These are phyloP conservation scores for Aspergillus ruber DNA, from an alignment of 2,329 filamentous ascomycete genomes.

Conservation along the genomic window DNA sequence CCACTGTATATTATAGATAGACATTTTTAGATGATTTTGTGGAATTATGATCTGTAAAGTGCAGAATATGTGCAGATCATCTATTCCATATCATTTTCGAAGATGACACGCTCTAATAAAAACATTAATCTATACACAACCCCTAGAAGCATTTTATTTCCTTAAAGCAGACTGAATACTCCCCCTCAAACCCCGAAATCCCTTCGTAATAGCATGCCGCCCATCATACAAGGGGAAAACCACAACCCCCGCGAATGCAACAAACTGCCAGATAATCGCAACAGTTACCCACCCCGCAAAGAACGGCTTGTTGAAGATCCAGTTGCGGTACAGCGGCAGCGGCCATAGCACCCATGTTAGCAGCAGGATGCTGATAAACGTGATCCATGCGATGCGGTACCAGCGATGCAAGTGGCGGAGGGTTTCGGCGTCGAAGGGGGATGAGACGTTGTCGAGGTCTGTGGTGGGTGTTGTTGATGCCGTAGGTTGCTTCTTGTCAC, in stretches of 20 bases:
- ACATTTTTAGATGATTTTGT: too few relatives aligned
- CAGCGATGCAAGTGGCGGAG: constrained; percentile 30
- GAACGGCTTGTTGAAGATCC: constrained; percentile 43
- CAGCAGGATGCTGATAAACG: constrained; percentile 39
- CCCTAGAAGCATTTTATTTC: not conserved
- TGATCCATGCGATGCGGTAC: constrained; percentile 36
- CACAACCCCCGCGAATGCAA: constrained; percentile 41
- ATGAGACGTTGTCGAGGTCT: constrained; percentile 35
- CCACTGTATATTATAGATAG: too few relatives aligned
- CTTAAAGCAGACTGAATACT: not conserved
- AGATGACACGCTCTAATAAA: not conserved
- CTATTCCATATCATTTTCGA: too few relatives aligned
- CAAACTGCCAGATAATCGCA: constrained; percentile 45
- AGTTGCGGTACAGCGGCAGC: constrained; percentile 45
- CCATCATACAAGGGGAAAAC: constrained; percentile 47
- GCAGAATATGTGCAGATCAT: not conserved
- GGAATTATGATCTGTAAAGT: too few relatives aligned
- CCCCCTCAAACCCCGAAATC: constrained; percentile 13
- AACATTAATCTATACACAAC: not conserved
- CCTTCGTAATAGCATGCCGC: constrained; percentile 33
- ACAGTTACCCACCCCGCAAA: constrained; percentile 43
- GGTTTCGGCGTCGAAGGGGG: constrained; percentile 37
- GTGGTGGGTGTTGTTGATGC: not conserved
- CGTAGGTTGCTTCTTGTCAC: not conserved
- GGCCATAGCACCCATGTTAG: constrained; percentile 46